phyloP scores from a whole-genome alignment of 441 rosid species.

The Erodium trifolium region DNA sequence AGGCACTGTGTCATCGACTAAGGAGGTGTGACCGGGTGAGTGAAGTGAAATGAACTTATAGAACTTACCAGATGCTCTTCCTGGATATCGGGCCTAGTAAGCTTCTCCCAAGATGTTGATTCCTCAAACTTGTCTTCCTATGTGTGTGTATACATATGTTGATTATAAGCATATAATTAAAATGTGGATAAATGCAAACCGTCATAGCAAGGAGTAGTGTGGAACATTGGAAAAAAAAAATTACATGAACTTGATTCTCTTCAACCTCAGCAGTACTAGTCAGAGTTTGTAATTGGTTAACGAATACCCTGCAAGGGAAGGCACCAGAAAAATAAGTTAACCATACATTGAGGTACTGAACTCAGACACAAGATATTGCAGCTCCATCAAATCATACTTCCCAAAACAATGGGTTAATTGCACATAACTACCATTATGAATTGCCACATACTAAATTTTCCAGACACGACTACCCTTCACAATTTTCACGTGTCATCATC shows the following conservation, averaged over 20 bases:
- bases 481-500: too few species aligned
- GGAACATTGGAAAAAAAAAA: conserved; percentile 15
- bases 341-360: neutral
- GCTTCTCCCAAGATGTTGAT: conserved; percentile 37
- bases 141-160: neutral
- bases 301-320: conserved; percentile 57
- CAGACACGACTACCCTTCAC: too few species aligned
- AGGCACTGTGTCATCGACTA: too few species aligned
- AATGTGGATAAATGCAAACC: conserved; percentile 12
- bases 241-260: conserved; percentile 47
- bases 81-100: conserved; percentile 32
- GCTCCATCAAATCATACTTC: neutral
- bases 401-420: neutral
- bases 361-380: neutral
- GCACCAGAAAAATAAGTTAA: neutral
- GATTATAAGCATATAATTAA: conserved; percentile 18
- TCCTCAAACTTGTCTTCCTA: conserved; percentile 35
- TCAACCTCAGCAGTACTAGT: conserved; percentile 39
- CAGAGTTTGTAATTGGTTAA: conserved; percentile 48
- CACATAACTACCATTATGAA: too few species aligned
- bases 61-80: conserved; percentile 39
- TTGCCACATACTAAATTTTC: too few species aligned
- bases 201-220: conserved; percentile 11
- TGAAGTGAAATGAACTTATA: conserved; percentile 5
- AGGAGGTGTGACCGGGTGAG: too few species aligned